Base-by-base conservation (phyloP, 176 grass and related monocot species). In the Hordeum vulgare region DNA sequence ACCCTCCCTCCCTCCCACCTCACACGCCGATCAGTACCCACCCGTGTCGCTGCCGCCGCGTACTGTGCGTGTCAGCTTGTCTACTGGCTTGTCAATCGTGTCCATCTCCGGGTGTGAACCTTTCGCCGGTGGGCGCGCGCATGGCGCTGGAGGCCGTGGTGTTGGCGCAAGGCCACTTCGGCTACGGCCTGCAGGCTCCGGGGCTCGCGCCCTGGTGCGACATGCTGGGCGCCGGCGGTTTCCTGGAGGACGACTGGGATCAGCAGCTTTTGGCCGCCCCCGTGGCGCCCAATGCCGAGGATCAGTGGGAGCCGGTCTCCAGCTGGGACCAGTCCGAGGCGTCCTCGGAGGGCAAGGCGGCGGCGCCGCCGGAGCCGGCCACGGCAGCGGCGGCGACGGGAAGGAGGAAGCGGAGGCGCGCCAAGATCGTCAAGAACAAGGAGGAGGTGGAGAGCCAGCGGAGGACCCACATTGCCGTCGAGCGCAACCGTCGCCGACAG, bases 381-480 rank as follows among this genome's bases (percentile, higher is more conserved):
- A 15, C 7, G 15, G 45, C 12, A 4, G 33, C 7, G 7, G 31
- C 63, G 0, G 83, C 75, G 41, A 59, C 60, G 9, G 78, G 59
- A 20, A 77, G 93, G 87, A 89, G 90, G 86, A 99, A 99, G 86
- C 82, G 97, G 59, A 56, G 91, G 45, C 85, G 97, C 47, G 25
- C 86, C 15, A 99, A 81, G 88, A 81, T 78, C 65, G 89, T 83
- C 66, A 99, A 99, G 91, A 99, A 99, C 85, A 92, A 89, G 84
- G 93, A 99, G 78, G 97, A 99, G 93, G 89, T 96, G 31, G 97
- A 99, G 93, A 90, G 59, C 78, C 97, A 99, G 83, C 86, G 97
- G 68, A 94, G 96, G 97, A 96, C 90, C 15, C 97, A 99, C 88
- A 99, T 99, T 94, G 97, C 97, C 45, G 94, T 99, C 24, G 97